Conservation (phyloP, 345 rosid species). For the Mangifera indica region DNA sequence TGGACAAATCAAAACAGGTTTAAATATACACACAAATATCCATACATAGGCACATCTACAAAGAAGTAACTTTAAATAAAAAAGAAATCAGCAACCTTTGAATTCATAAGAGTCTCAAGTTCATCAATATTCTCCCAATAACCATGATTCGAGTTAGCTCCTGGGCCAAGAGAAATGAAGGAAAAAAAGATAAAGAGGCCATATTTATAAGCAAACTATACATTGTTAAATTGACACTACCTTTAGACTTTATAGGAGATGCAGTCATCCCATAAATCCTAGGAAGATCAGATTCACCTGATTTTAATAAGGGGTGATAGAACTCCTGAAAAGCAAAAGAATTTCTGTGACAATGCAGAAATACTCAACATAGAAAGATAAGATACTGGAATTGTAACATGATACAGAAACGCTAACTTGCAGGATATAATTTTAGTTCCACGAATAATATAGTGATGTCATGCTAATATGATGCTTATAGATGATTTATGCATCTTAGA, state of each 20-base stretch:
- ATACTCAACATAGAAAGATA: neutral
- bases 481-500: neutral
- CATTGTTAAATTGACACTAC: constrained; percentile 32
- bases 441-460: neutral
- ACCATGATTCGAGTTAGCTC: constrained; percentile 30
- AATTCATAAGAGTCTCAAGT: constrained; percentile 72
- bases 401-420: constrained; percentile 7
- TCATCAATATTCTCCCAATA: constrained; percentile 61
- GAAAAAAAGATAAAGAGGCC: neutral
- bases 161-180: constrained; percentile 31
- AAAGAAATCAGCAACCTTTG: constrained; percentile 61
- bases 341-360: neutral
- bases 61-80: neutral
- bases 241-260: constrained; percentile 79
- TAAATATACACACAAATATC: neutral
- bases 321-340: constrained; percentile 59
- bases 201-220: neutral
- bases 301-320: constrained; percentile 48
- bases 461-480: neutral
- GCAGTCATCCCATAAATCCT: constrained; percentile 94
- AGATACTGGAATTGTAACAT: neutral
- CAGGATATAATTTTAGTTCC: neutral
- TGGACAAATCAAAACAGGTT: neutral
- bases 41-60: neutral
- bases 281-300: constrained; percentile 46